Conservation (phyloP, 352 stramenopile species). For the Globisporangium nunn region DNA sequence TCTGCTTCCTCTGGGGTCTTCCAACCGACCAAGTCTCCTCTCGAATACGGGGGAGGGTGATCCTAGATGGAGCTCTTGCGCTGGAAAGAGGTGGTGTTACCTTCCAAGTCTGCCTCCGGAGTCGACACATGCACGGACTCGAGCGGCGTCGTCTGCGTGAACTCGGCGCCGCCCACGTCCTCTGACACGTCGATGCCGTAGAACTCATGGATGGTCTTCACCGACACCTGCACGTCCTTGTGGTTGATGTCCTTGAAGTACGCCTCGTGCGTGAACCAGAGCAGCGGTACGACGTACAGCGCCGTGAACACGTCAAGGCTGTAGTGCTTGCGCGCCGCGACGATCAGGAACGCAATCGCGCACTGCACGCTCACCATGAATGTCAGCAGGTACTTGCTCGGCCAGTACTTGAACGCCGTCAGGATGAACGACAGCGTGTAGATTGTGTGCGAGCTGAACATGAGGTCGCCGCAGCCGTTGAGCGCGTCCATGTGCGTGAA, state of each 20-base stretch:
- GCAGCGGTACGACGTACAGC: slow-evolving; percentile 83
- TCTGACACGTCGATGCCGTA: slow-evolving; percentile 43
- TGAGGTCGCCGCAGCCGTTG: slow-evolving; percentile 85
- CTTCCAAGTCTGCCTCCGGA: slow-evolving; percentile 29
- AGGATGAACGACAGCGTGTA: slow-evolving; percentile 88
- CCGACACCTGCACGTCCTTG: slow-evolving; percentile 61
- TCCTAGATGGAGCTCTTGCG: slow-evolving; percentile 45
- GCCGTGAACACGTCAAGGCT: slow-evolving; percentile 85
- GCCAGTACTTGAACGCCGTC: slow-evolving; percentile 84
- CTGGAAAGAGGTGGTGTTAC: slow-evolving; percentile 27
- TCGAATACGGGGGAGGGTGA: slow-evolving; percentile 6
- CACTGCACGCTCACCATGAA: slow-evolving; percentile 76
- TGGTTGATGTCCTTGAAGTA: slow-evolving; percentile 80
- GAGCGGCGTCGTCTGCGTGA: slow-evolving; percentile 10
- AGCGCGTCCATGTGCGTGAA: slow-evolving; percentile 76
- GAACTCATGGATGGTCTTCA: slow-evolving; percentile 52
- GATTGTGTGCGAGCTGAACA: slow-evolving; percentile 92
- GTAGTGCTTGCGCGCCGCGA: slow-evolving; percentile 88
- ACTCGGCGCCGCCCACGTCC: slow-evolving; percentile 14
- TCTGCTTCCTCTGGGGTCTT: too few relatives aligned
- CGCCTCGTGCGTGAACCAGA: slow-evolving; percentile 77
- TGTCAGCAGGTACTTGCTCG: slow-evolving; percentile 61
- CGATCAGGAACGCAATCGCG: slow-evolving; percentile 83
- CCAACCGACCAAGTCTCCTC: not conserved
- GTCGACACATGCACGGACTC: slow-evolving; percentile 15